A percentile compares a stretch with the other conserved stretches of the same genome.
Evolutionary conservation across 2,329 filamentous ascomycete species (phyloP).

Genomic region (Lachnum nothofagi): DNA sequence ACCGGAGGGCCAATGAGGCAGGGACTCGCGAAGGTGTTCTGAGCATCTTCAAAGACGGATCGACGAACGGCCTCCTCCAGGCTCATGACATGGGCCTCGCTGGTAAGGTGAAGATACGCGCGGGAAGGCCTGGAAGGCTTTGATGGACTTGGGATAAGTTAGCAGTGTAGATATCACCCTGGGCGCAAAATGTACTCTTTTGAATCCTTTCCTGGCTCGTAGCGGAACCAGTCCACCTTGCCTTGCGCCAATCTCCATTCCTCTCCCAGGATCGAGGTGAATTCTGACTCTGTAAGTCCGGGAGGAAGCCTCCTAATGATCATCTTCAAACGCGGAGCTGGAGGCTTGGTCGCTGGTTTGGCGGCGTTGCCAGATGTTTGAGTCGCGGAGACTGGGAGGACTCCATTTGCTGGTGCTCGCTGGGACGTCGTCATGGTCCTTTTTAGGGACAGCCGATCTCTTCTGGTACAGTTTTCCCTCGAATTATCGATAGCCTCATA

Average conservation of each 20-base stretch:
- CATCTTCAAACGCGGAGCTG: constrained; percentile 66
- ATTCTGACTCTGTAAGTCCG: constrained; percentile 75
- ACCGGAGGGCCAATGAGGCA: constrained; percentile 72
- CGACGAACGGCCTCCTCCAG: constrained; percentile 67
- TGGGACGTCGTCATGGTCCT: constrained; percentile 25
- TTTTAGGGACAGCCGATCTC: not conserved
- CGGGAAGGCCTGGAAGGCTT: constrained; percentile 78
- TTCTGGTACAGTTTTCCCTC: not conserved
- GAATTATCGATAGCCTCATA: not conserved
- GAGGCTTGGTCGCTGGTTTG: constrained; percentile 41
- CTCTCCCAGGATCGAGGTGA: constrained; percentile 63
- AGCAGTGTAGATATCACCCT: constrained; percentile 1
- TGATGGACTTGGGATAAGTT: constrained; percentile 53
- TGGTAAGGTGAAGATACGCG: constrained; percentile 77
- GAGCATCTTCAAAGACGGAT: constrained; percentile 73
- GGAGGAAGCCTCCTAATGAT: constrained; percentile 81
- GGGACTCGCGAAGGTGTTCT: constrained; percentile 65
- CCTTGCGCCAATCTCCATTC: constrained; percentile 79
- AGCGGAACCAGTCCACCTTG: constrained; percentile 80
- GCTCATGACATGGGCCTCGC: constrained; percentile 58
- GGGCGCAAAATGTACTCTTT: constrained; percentile 59
- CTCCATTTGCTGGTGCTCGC: constrained; percentile 44
- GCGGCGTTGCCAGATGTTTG: constrained; percentile 40
- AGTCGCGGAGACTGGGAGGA: constrained; percentile 45
- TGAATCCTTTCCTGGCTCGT: constrained; percentile 69